phyloP scores from a whole-genome alignment of 2,329 filamentous ascomycete species.

The Aspergillus aculeatus region DNA sequence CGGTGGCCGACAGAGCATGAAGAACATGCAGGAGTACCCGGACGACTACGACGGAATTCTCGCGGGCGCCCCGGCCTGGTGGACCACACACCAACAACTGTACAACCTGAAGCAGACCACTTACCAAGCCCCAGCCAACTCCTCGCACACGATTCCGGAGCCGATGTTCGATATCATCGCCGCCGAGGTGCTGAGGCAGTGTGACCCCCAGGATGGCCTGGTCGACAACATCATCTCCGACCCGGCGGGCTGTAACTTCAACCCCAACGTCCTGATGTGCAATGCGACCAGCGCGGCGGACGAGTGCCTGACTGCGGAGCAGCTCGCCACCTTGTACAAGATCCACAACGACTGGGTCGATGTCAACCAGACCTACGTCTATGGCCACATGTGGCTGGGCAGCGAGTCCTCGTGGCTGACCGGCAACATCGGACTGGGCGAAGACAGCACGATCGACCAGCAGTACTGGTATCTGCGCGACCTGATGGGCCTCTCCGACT shows the following conservation, averaged over 20 bases:
- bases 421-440: slow-evolving; percentile 4
- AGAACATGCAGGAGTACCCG: not conserved
- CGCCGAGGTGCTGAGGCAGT: slow-evolving; percentile 49
- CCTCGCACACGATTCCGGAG: not conserved
- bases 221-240: slow-evolving; percentile 53
- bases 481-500: slow-evolving; percentile 31
- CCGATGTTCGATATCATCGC: slow-evolving; percentile 33
- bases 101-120: not conserved
- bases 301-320: slow-evolving; percentile 45
- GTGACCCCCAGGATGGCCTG: slow-evolving; percentile 52
- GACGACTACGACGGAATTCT: slow-evolving; percentile 5
- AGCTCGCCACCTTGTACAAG: slow-evolving; percentile 37
- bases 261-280: slow-evolving; percentile 28
- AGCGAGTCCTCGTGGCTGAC: not conserved
- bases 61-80: not conserved
- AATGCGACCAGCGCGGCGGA: slow-evolving; percentile 25
- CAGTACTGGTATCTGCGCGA: slow-evolving; percentile 31
- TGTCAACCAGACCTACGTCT: slow-evolving; percentile 32
- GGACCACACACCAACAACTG: not conserved
- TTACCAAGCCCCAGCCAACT: slow-evolving; percentile 38
- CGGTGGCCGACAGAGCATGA: slow-evolving; percentile 2
- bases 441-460: slow-evolving; percentile 6
- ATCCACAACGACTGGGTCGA: slow-evolving; percentile 2
- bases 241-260: slow-evolving; percentile 47
- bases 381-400: slow-evolving; percentile 8